Evolutionary conservation across 371 early-diverging fungal genomes (phyloP), one percentile per base, ranked within the genome.

Genomic region (Smittium culicis): DNA sequence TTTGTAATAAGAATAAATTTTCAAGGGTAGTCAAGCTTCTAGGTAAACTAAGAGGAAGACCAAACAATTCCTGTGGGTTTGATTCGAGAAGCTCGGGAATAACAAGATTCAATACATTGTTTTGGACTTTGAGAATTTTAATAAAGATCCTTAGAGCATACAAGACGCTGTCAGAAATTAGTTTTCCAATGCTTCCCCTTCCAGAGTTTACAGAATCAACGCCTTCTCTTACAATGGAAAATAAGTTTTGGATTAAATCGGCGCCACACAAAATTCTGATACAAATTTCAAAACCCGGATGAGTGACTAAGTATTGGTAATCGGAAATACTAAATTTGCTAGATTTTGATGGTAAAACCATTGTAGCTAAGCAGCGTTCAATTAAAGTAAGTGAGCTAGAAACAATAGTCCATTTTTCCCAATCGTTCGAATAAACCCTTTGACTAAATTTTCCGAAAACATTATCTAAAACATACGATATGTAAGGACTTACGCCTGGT

Each of bases 281-380:
- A 58, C 88, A 69, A 1, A 96, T 79, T 67, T 91, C 87, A 69
- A 91, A 95, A 0, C 92, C 96, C 1, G 94, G 93, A 56, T 94
- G 94, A 3, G 77, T 71, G 16, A 82, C 72, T 28, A 75, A 56
- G 1, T 56, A 57, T 80, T 67, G 66, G 80, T 79, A 24, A 73
- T 70, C 27, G 71, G 67, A 31, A 54, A 57, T 69, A 63, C 1
- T 73, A 55, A 34, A 33, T 35, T 62, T 28, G 8, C 62, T 28
- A 25, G 8, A 17, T 3, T 28, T n/a, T 32, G 20, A 11, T 33
- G 54, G 62, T 35, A 87, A 70, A 64, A 92, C 86, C 72, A 93
- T 87, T 0, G 88, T 83, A n/a, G 77, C 74, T 28, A 94, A 72
- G 68, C 89, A 85, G 69, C 84, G 83, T 72, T 92, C 92, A 55